Base-by-base conservation (phyloP, 441 rosid genomes). In the Mallotus japonicus region DNA sequence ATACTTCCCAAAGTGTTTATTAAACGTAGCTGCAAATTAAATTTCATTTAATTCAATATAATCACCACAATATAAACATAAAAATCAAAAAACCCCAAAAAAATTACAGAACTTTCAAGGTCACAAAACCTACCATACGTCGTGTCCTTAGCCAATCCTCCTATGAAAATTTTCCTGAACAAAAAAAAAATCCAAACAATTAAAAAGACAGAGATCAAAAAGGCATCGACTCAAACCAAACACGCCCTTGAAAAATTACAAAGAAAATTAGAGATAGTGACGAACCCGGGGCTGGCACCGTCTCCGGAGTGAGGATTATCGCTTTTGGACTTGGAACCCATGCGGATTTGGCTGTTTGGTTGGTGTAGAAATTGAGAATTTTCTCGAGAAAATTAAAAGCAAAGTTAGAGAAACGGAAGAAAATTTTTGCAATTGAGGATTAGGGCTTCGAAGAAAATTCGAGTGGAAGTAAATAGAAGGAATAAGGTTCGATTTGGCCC, bases 271-370 rank as follows among this genome's bases (percentile, higher is more conserved):
- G 67, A 51, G 15, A 7, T 59, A 60, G 56, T 74, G 22, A 82
- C 83, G 24, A 76, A 93, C 98, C 98, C 98, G 1, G 93, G 93
- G 81, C 97, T 90, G 6, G 96, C 97, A 76, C 99, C 92, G 57
- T 90, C 97, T 73, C 93, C 97, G 50, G 85, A 69, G 63, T 67
- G 89, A 65, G 77, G 76, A 19, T 62, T 85, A 14, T 87, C 91
- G 62, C 15, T 74, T 75, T 78, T 87, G 67, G 83, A 80, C 81
- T 84, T 87, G 20, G 95, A 90, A 7, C 88, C 93, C 97, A 91
- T 93, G 20, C n/a, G 22, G 0, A 20, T 16, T 55, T 55, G 1
- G 4, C 16, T 6, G 11, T 34, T 19, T 1, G 6, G 5, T n/a
- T 19, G 7, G 7, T 4, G 9, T 37, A 28, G 60, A 0, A 2